Percentiles rank a stretch among this genome's conserved stretches.
Evolutionary conservation across 202 grass and related monocot genomes (phyloP).

Genomic region (Brachypodium distachyon): DNA sequence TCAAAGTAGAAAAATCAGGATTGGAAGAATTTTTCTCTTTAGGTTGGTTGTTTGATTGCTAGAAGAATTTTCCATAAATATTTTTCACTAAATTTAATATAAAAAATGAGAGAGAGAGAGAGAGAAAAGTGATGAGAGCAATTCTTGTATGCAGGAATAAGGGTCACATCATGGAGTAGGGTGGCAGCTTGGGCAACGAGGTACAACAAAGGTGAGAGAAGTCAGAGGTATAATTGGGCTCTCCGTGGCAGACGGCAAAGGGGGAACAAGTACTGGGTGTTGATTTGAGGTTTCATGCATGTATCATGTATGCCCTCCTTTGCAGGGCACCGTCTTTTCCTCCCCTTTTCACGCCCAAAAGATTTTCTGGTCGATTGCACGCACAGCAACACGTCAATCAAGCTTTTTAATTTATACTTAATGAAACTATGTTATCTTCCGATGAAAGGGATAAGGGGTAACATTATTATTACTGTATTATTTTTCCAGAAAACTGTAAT

Average conservation of each 20-base stretch:
- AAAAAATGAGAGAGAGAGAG: too few relatives aligned
- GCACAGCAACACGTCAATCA: slow-evolving; percentile 17
- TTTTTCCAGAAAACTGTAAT: too few relatives aligned
- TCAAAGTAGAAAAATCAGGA: too few relatives aligned
- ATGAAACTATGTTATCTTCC: neutral
- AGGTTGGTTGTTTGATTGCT: too few relatives aligned
- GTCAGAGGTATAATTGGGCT: slow-evolving; percentile 5
- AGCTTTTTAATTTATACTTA: neutral
- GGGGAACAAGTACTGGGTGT: neutral
- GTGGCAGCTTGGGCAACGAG: neutral
- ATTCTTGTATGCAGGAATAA: slow-evolving; percentile 26
- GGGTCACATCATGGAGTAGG: slow-evolving; percentile 1
- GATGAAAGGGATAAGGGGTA: neutral
- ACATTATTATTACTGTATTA: too few relatives aligned
- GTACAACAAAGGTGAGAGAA: neutral
- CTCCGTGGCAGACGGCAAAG: neutral
- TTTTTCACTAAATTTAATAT: too few relatives aligned
- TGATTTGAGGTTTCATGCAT: slow-evolving; percentile 43
- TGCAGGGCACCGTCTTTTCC: slow-evolving; percentile 16
- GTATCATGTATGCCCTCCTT: neutral
- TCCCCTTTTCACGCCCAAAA: slow-evolving; percentile 23
- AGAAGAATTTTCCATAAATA: too few relatives aligned
- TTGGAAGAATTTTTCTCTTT: too few relatives aligned
- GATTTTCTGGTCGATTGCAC: slow-evolving; percentile 26
- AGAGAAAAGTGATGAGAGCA: neutral